Evolutionary conservation across 345 rosid species (phyloP), one percentile per base, ranked within the genome.

Genomic region (Gossypium sturtianum): DNA sequence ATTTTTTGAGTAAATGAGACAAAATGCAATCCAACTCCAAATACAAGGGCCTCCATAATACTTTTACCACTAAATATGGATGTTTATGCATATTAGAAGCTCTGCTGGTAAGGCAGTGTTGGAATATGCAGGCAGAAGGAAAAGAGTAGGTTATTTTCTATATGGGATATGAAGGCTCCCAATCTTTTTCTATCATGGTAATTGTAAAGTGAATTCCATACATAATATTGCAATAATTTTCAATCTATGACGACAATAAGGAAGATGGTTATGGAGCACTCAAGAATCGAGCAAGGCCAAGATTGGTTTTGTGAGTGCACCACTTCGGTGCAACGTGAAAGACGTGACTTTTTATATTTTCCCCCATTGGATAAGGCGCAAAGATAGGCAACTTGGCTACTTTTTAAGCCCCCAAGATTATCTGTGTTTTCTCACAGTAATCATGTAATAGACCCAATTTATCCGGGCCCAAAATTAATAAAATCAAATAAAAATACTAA

Each of bases 21-120:
- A 34, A 34, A 34, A 34, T 34, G 0, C 0, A 34, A 34, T 34
- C 0, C 0, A 1, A 34, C 41, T 34, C 7, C 1, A 1, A 5
- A 5, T 34, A 34, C 7, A 34, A 34, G 41, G 38, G 0, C 1
- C 1, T 34, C 41, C 7, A 34, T 34, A 34, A 0, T 34, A 34
- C 7, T 34, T 34, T 34, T 34, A 34, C 7, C 41, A 1, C 41
- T 1, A 34, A 34, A 34, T 34, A 34, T 34, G 41, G 7, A 34
- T 34, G 41, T 34, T 34, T 34, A 34, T 34, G 41, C 41, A 34
- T 5, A 34, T 34, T 34, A 34, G 41, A 34, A 34, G 2, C 41
- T 34, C 7, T 34, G 41, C 41, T 34, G 41, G 7, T 34, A 34
- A 34, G 41, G 41, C 41, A 5, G 41, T 34, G 41, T 34, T 5